phyloP scores from a whole-genome alignment of 2,329 filamentous ascomycete species.

The Phialocephala sp. region DNA sequence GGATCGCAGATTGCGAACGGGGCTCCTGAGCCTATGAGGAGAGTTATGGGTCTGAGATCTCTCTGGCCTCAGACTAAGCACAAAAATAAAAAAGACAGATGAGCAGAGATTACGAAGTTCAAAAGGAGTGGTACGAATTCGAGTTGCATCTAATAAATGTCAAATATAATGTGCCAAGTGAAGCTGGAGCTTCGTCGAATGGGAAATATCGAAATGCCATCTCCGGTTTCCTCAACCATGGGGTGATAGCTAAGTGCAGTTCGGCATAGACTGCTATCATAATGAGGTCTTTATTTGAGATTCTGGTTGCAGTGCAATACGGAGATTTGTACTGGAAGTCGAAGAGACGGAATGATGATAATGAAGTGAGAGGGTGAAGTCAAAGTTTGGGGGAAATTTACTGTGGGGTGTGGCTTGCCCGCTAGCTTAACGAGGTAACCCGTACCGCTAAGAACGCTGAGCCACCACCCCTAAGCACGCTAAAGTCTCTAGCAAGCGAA shows the following conservation, averaged over 20 bases:
- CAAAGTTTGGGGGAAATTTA: too few relatives aligned
- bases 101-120: background rate
- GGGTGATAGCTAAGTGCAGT: too few relatives aligned
- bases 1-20: background rate
- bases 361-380: too few relatives aligned
- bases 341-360: too few relatives aligned
- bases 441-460: background rate
- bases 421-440: background rate
- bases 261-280: too few relatives aligned
- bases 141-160: background rate
- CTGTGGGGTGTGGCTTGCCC: background rate
- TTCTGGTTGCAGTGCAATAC: too few relatives aligned
- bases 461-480: background rate
- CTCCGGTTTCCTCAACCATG: too few relatives aligned
- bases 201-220: too few relatives aligned
- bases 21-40: slow-evolving; percentile 1
- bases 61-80: background rate
- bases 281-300: too few relatives aligned
- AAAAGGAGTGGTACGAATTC: background rate
- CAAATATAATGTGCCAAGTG: too few relatives aligned
- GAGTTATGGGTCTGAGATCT: background rate
- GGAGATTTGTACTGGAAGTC: too few relatives aligned
- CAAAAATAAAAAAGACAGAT: background rate
- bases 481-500: background rate
- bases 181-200: too few relatives aligned